Base-by-base conservation (phyloP, 2,329 filamentous ascomycete genomes). In the Xylariaceae sp. region DNA sequence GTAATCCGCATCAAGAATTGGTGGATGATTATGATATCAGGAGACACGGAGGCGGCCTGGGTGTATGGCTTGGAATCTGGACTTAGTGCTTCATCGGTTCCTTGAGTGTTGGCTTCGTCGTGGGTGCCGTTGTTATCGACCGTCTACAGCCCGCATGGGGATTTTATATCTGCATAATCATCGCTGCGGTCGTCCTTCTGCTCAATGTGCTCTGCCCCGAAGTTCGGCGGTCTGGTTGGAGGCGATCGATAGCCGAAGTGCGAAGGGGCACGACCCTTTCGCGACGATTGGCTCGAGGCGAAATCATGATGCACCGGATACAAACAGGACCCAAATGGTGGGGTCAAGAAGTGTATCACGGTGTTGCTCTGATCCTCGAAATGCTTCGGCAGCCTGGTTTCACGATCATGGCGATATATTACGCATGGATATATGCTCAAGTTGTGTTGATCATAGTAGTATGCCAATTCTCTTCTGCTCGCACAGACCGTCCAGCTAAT, bases 371-470 rank as follows among this genome's bases (percentile, higher is more conserved):
- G 40, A 83, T 79, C 42, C 65, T 79, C 17, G 81, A 84, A 60
- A 90, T 91, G 87, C 71, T 89, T 44, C 78, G 77, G 35, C 87
- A 91, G 62, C 80, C 85, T 3, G 87, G 87, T 0, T 91, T 90
- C 63, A 67, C 82, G n/a, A 68, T 89, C 30, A 73, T 91, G 61
- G 78, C 85, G 1, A 52, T 87, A n/a, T 91, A 91, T 65, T 73
- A 84, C 12, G 84, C 79, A 6, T 91, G 87, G 87, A 87, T 90
- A 41, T 89, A 90, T 64, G 85, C 85, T 2, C 85, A 90, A 60
- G 76, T 89, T 2, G 85, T 89, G 5, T 72, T 91, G 47, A 75
- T 89, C 50, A 87, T 90, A 52, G 74, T 88, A 49, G 65, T 67
- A 52, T 61, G 64, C 44, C 6, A 11, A 42, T 32, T 33, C 38